Evolutionary conservation across 2,329 filamentous ascomycete species (phyloP), one percentile per base, ranked within the genome.

Genomic region (Pestalotiopsis sp.): DNA sequence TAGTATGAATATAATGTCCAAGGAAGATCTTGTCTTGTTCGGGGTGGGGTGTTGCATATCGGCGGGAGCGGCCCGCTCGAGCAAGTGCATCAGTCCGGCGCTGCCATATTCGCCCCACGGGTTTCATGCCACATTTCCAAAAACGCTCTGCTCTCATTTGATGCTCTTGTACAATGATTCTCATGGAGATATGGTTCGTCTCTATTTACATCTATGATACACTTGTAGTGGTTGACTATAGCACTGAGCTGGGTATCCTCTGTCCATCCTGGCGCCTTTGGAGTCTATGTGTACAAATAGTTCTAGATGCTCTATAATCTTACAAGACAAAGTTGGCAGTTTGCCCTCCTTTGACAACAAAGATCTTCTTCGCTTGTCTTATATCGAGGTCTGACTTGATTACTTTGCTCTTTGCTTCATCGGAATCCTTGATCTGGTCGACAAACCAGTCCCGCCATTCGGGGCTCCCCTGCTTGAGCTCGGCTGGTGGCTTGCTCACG

Each of bases 311-410:
- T n/a, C 12, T 25, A 20, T 45, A 45, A 20, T 52, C 63, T 67
- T 75, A 77, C 64, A 90, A 71, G 66, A 96, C 90, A 84, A 95
- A 92, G 80, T 95, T 97, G 36, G 95, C 86, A 64, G 93, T 83
- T 77, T 86, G 90, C 13, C 92, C 92, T 1, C 82, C 82, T 36
- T 81, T 80, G 13, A 88, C 78, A 69, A 87, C 79, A 49, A 81
- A 81, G 13, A 75, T 70, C 5, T 80, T 77, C 14, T 64, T 72
- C 5, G 78, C 73, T 61, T 70, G 71, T 1, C 74, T 81, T 78
- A 81, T 86, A 67, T 84, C 81, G 66, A 82, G 79, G 71, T 80
- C 70, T 3, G 68, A 84, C 62, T 85, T 81, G 7, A 79, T 82
- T 69, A 92, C 81, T 81, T 86, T 90, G 56, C 83, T 77, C 68